Conservation (phyloP, 2,329 filamentous ascomycete genomes). For the Exophiala dermatitidis region DNA sequence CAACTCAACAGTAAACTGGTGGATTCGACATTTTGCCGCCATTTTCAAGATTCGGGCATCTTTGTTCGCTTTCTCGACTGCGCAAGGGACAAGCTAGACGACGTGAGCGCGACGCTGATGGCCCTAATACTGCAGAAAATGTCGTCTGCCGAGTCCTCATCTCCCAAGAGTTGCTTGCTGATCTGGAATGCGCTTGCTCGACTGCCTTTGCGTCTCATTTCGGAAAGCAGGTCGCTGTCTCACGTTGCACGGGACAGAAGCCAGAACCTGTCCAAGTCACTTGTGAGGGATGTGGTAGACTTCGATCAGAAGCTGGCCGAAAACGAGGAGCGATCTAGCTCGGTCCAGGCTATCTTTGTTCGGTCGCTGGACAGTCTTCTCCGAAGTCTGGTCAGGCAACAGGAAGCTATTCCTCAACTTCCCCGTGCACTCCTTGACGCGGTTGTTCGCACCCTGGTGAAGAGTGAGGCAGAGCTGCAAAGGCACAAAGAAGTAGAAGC, state of each 20-base stretch:
- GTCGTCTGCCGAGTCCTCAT: conserved; percentile 11
- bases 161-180: conserved; percentile 12
- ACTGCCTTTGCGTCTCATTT: conserved; percentile 13
- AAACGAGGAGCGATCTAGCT: background rate
- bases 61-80: conserved; percentile 61
- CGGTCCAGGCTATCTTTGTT: conserved; percentile 8
- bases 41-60: conserved; percentile 65
- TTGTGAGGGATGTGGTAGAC: conserved; percentile 17
- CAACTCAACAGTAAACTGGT: conserved; percentile 50
- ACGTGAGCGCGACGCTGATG: conserved; percentile 25
- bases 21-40: conserved; percentile 35
- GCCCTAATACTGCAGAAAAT: conserved; percentile 17
- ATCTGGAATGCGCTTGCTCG: conserved; percentile 13
- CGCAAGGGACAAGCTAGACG: conserved; percentile 53
- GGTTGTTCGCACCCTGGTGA: conserved; percentile 8
- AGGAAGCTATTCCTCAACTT: conserved; percentile 10
- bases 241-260: conserved; percentile 21
- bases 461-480: conserved; percentile 1
- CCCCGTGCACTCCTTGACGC: conserved; percentile 7
- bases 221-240: conserved; percentile 11
- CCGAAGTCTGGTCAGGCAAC: conserved; percentile 13
- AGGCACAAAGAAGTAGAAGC: background rate
- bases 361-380: conserved; percentile 23
- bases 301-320: conserved; percentile 14
- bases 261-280: conserved; percentile 24